Percentiles rank a stretch among this genome's conserved stretches.
These are phyloP conservation scores for Pachysandra terminalis DNA, from an alignment of 164 flowering plant genomes.

Conservation along the genomic window DNA sequence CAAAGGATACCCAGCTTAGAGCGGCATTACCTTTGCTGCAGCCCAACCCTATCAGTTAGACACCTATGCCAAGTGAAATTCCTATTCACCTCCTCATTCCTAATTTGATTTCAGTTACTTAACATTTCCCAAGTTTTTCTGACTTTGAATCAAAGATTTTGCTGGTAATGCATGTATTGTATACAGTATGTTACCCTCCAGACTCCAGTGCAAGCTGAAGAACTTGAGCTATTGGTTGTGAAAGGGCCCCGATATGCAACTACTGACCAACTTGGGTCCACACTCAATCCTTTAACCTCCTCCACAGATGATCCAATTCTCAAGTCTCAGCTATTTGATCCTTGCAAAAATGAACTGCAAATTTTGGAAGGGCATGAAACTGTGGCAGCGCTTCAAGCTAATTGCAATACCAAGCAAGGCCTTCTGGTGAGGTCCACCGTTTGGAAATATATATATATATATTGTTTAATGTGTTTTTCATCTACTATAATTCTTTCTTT, in stretches of 20 bases:
- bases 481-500: background rate
- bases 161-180: conserved; percentile 10
- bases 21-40: conserved; percentile 71
- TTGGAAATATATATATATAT: background rate
- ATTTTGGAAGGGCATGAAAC: conserved; percentile 50
- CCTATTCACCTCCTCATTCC: background rate
- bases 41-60: conserved; percentile 48
- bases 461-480: conserved; percentile 23
- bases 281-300: conserved; percentile 21
- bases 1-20: conserved; percentile 39
- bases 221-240: conserved; percentile 49
- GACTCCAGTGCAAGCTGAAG: conserved; percentile 40
- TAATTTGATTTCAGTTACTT: background rate
- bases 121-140: conserved; percentile 35
- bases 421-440: background rate
- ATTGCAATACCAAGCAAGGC: conserved; percentile 2
- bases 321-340: conserved; percentile 16
- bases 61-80: conserved; percentile 55
- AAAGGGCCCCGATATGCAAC: conserved; percentile 24
- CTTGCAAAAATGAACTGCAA: conserved; percentile 35
- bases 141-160: background rate
- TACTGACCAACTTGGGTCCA: conserved; percentile 6
- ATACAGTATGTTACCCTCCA: conserved; percentile 68
- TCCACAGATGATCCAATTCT: conserved; percentile 7
- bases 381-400: conserved; percentile 38